These are phyloP conservation scores for Pythium brachiatum DNA, from an alignment of 352 stramenopile species.

Conservation along the genomic window DNA sequence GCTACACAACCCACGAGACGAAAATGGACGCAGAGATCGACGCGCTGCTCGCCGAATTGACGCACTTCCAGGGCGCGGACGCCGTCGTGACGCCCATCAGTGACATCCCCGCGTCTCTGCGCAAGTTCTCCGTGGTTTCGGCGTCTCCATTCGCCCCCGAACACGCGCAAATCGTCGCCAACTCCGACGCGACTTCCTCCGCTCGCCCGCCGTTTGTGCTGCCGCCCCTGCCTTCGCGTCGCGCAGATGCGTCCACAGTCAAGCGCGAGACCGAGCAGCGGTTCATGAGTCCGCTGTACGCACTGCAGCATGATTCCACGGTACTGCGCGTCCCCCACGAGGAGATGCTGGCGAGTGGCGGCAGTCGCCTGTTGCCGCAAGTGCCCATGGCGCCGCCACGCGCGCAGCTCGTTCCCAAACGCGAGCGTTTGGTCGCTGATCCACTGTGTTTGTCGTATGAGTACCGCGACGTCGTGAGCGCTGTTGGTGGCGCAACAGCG, in stretches of 20 bases:
- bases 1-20: background rate
- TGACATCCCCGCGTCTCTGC: constrained; percentile 23
- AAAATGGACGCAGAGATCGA: constrained; percentile 26
- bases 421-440: constrained; percentile 43
- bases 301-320: background rate
- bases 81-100: background rate
- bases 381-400: constrained; percentile 59
- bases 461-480: constrained; percentile 40
- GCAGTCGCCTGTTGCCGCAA: constrained; percentile 67
- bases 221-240: constrained; percentile 38
- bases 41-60: constrained; percentile 25
- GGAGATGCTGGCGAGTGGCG: constrained; percentile 9
- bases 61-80: constrained; percentile 5
- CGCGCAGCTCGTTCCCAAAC: constrained; percentile 52
- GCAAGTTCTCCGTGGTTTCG: constrained; percentile 45
- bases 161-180: constrained; percentile 43
- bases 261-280: constrained; percentile 29
- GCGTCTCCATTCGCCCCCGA: constrained; percentile 44
- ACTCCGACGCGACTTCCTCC: background rate
- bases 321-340: constrained; percentile 41
- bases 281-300: constrained; percentile 31
- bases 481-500: constrained; percentile 16
- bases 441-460: constrained; percentile 61
- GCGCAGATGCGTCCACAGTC: constrained; percentile 24
- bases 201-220: constrained; percentile 33